phyloP scores from a whole-genome alignment of 805 yeast genomes.

The Ogataea zsoltii region DNA sequence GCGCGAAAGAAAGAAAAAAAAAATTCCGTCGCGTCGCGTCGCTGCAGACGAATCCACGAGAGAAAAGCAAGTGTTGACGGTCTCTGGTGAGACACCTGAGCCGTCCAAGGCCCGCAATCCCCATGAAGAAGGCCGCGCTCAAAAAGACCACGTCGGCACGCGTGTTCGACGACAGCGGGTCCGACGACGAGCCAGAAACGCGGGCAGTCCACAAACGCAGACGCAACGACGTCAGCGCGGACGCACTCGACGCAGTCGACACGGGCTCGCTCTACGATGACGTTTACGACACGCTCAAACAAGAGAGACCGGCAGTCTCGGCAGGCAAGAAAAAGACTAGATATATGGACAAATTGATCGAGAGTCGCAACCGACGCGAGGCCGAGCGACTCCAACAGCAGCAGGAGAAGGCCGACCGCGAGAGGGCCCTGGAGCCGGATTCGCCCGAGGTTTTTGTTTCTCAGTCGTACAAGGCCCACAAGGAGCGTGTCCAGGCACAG shows the following conservation, averaged over 20 bases:
- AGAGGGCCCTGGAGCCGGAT: constrained; percentile 42
- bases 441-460: constrained; percentile 49
- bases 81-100: too few species aligned
- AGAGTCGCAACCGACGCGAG: constrained; percentile 47
- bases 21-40: neutral
- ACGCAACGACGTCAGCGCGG: neutral
- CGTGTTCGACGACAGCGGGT: constrained; percentile 2
- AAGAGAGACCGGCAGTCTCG: constrained; percentile 22
- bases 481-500: constrained; percentile 21
- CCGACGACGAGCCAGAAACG: constrained; percentile 3
- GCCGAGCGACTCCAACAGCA: constrained; percentile 43
- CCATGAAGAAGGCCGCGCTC: constrained; percentile 1
- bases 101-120: too few species aligned
- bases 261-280: constrained; percentile 43
- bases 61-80: too few species aligned
- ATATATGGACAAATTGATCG: constrained; percentile 43
- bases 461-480: constrained; percentile 43
- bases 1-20: too few species aligned
- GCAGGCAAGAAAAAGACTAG: constrained; percentile 25
- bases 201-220: neutral
- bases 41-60: neutral
- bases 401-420: constrained; percentile 39
- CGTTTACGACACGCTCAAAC: constrained; percentile 44
- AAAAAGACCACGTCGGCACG: neutral
- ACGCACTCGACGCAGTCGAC: neutral